These are phyloP conservation scores for Paraleonurus japonicus DNA, from an alignment of 257 asterid species.

Conservation along the genomic window DNA sequence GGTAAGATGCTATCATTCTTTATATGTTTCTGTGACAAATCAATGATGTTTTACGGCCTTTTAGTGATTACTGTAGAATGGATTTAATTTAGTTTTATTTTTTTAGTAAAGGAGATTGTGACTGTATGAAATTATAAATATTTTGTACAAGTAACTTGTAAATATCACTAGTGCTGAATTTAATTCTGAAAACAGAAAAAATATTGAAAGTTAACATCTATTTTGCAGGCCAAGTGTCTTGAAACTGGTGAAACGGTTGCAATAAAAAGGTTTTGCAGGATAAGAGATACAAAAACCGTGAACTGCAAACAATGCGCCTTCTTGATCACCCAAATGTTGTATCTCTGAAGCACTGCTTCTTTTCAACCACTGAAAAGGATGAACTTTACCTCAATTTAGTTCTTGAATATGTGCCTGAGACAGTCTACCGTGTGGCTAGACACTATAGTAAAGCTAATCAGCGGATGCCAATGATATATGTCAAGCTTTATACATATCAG, in stretches of 20 bases:
- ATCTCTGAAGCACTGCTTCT: constrained; percentile 77
- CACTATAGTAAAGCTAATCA: constrained; percentile 79
- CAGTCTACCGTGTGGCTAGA: constrained; percentile 63
- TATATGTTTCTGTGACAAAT: neutral
- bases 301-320: constrained; percentile 78
- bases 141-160: neutral
- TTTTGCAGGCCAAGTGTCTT: constrained; percentile 72
- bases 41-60: neutral
- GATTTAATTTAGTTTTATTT: neutral
- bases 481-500: constrained; percentile 79
- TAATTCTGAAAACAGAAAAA: neutral
- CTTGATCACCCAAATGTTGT: constrained; percentile 84
- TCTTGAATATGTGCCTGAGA: constrained; percentile 83
- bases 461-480: constrained; percentile 77
- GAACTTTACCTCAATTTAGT: constrained; percentile 78
- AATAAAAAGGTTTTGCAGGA: constrained; percentile 76
- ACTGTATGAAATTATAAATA: neutral
- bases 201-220: neutral
- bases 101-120: neutral
- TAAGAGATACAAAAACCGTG: constrained; percentile 78
- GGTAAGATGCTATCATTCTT: constrained; percentile 37
- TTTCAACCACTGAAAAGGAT: constrained; percentile 76
- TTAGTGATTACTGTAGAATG: neutral
- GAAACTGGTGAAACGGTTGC: constrained; percentile 82
- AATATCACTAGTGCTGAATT: neutral